Evolutionary conservation across 2,329 filamentous ascomycete species (phyloP), one percentile per base, ranked within the genome.

Genomic region (Fusarium mangiferae): DNA sequence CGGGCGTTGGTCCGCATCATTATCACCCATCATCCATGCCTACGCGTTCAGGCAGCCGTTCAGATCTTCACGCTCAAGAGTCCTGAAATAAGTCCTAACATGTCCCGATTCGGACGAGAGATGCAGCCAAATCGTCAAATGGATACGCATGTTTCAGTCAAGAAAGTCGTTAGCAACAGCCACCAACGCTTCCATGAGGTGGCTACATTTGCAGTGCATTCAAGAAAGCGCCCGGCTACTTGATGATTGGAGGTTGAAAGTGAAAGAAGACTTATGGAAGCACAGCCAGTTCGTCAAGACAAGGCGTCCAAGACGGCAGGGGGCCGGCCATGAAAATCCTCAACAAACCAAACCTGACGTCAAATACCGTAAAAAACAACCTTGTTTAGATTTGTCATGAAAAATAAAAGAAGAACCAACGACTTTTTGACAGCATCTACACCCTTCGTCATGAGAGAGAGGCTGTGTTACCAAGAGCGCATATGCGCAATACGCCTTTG

Each of bases 201-300:
- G 55, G 26, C 20, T 45, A 24, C 26, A 22, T 54, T 54, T 54
- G 33, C 51, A 38, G 51, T 38, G 35, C 24, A 26, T 38, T 54
- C 51, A 41, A 41, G n/a, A 41, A 28, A 18, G 14, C 24, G 62
- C 56, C 62, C 26, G 22, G n/a, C 26, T 26, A 3, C 41, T 51
- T 62, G 56, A 30, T 30, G 22, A 62, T 64, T 64, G 56, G 56
- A 30, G 22, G 20, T 44, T 49, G 56, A 62, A 62, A 42, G 62
- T 64, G 62, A 33, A 62, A 62, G 45, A 52, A 45, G 20, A 49
- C 20, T 38, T 12, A 41, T 49, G 18, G 55, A 49, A 46, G 52
- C 30, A 30, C 11, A 26, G 18, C 28, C 20, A 49, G 22, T 30
- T 59, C 18, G 18, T 20, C 26, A 30, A 45, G 59, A 35, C 24